Evolutionary conservation across 2,329 filamentous ascomycete genomes (phyloP).

Genomic region (Lecanoromycetidae sp.): DNA sequence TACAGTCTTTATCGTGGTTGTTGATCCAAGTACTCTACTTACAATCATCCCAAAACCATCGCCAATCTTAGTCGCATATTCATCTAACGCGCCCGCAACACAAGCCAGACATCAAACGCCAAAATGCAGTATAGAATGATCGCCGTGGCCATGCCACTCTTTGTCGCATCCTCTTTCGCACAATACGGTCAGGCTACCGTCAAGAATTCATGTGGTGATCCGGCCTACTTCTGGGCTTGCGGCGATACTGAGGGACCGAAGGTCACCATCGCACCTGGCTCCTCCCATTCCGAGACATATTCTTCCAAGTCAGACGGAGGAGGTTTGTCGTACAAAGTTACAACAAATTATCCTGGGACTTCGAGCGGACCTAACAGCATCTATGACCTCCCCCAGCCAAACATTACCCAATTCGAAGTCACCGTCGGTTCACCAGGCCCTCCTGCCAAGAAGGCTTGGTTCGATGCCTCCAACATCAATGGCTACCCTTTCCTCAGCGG

Average conservation of each 20-base stretch:
- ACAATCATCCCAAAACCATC: not conserved
- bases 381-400: constrained; percentile 7
- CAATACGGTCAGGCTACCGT: constrained; percentile 2
- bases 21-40: not conserved
- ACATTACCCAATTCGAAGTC: constrained; percentile 13
- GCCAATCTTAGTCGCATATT: not conserved
- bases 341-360: not conserved
- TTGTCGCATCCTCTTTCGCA: constrained; percentile 6
- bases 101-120: not conserved
- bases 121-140: constrained; percentile 10
- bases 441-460: constrained; percentile 38
- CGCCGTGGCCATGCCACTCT: constrained; percentile 9
- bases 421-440: constrained; percentile 8
- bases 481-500: constrained; percentile 12
- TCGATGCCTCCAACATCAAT: constrained; percentile 32
- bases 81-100: constrained; percentile 5
- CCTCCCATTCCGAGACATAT: not conserved
- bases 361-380: not conserved
- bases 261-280: not conserved
- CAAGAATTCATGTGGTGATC: constrained; percentile 9
- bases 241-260: not conserved
- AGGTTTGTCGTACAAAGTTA: constrained; percentile 7
- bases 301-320: constrained; percentile 4
- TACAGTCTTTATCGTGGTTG: not conserved
- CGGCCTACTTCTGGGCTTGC: constrained; percentile 10